A percentile compares a stretch with the other conserved stretches of the same genome.
Evolutionary conservation across 441 rosid species (phyloP).

Genomic region (Biscutella laevigata): DNA sequence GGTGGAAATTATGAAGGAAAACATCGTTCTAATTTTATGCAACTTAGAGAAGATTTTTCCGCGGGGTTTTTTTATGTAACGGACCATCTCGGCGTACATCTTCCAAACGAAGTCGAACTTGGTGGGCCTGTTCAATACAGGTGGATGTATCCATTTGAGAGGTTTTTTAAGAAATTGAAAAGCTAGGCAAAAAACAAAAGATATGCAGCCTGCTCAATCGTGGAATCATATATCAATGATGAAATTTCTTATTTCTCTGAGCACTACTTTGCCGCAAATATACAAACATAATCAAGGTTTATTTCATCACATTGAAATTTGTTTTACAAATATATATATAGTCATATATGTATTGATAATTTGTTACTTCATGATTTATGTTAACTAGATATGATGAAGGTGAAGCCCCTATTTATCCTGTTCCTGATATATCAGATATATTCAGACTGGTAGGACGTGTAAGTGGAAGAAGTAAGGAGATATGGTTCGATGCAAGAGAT

Average conservation of each 20-base stretch:
- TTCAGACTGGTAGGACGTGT: background rate
- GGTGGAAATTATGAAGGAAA: too few species aligned
- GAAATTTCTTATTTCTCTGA: too few species aligned
- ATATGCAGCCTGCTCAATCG: background rate
- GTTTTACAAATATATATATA: background rate
- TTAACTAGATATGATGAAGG: background rate
- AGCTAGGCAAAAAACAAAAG: background rate
- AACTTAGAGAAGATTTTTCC: too few species aligned
- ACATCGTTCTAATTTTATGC: too few species aligned
- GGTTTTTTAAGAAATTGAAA: background rate
- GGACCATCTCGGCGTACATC: too few species aligned
- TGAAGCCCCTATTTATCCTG: background rate
- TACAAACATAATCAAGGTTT: too few species aligned
- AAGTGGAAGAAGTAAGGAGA: background rate
- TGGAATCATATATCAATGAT: background rate
- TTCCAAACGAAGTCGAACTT: too few species aligned
- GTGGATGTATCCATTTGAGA: background rate
- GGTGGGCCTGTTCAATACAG: background rate
- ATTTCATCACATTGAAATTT: too few species aligned
- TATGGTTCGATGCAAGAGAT: background rate
- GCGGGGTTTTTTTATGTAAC: too few species aligned
- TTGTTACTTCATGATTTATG: background rate
- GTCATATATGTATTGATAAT: background rate
- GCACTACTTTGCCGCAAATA: too few species aligned
- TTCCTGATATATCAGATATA: background rate